Percentiles rank a stretch among this genome's conserved stretches.
phyloP scores from a whole-genome alignment of 768 basidiomycete species.

The Xerocomus spinulosus region DNA sequence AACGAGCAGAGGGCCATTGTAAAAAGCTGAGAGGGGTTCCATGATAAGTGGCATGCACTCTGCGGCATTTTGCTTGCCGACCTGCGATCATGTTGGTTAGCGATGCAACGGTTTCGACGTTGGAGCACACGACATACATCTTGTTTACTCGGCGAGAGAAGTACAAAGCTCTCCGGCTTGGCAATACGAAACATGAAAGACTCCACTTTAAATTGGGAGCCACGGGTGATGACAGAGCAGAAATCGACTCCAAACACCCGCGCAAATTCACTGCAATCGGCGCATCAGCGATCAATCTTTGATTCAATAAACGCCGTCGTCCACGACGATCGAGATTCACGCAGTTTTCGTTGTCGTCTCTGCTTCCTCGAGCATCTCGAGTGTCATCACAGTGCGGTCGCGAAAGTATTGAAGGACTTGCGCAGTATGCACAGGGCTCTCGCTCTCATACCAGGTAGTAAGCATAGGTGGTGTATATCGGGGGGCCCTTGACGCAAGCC shows the following conservation, averaged over 20 bases:
- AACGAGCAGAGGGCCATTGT: slow-evolving; percentile 87
- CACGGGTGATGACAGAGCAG: slow-evolving; percentile 88
- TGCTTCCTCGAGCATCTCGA: slow-evolving; percentile 76
- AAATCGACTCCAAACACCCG: slow-evolving; percentile 98
- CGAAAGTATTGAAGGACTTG: slow-evolving; percentile 60
- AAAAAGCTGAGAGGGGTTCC: slow-evolving; percentile 92
- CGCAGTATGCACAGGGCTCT: slow-evolving; percentile 49
- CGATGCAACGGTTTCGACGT: no score
- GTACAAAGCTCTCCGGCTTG: slow-evolving; percentile 89
- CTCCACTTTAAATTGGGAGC: slow-evolving; percentile 98
- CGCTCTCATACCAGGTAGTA: slow-evolving; percentile 63
- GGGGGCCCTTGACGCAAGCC: slow-evolving; percentile 53
- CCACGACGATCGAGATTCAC: slow-evolving; percentile 36
- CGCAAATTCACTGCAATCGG: slow-evolving; percentile 79
- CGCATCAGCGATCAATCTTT: not conserved
- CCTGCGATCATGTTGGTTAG: slow-evolving; percentile 42
- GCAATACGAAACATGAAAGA: slow-evolving; percentile 97
- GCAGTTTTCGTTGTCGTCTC: slow-evolving; percentile 88
- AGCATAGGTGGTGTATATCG: slow-evolving; percentile 60
- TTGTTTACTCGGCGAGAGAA: slow-evolving; percentile 83
- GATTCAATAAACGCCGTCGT: not conserved
- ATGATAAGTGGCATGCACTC: slow-evolving; percentile 94
- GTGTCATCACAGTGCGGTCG: slow-evolving; percentile 58
- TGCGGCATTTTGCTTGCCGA: slow-evolving; percentile 92
- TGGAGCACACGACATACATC: slow-evolving; percentile 50